These are phyloP conservation scores for Phascolomyces articulosus DNA, from an alignment of 371 early-diverging fungal species.

Conservation along the genomic window DNA sequence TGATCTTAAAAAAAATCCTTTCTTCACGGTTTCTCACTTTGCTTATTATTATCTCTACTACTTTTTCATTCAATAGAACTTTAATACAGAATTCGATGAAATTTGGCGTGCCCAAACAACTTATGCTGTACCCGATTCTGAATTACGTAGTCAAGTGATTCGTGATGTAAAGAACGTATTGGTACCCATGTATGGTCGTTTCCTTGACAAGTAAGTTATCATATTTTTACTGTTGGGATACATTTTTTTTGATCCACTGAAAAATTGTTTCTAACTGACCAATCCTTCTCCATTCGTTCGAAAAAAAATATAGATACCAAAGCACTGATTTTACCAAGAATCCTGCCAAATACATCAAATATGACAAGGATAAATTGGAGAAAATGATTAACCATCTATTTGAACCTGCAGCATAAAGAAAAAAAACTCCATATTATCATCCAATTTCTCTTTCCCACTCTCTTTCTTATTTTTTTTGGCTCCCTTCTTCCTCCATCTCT, in stretches of 20 bases:
- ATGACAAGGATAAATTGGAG: conserved; percentile 70
- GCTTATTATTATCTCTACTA: not conserved
- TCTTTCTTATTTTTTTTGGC: too few relatives aligned
- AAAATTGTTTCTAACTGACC: conserved; percentile 13
- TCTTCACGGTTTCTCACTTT: too few relatives aligned
- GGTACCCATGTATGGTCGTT: conserved; percentile 80
- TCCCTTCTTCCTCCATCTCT: too few relatives aligned
- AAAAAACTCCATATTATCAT: too few relatives aligned
- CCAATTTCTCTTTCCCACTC: too few relatives aligned
- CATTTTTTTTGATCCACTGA: not conserved
- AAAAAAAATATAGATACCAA: conserved; percentile 39
- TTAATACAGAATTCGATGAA: conserved; percentile 85
- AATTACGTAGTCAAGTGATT: conserved; percentile 72
- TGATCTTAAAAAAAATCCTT: not conserved
- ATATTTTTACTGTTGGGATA: not conserved
- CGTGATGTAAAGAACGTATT: conserved; percentile 75
- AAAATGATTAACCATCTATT: conserved; percentile 74
- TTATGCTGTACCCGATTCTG: conserved; percentile 84
- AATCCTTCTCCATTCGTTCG: not conserved
- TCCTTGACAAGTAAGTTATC: conserved; percentile 63
- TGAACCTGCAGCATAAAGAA: conserved; percentile 47
- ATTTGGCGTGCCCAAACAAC: conserved; percentile 71
- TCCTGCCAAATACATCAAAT: conserved; percentile 82
- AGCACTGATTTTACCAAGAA: conserved; percentile 77
- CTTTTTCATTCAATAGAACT: too few relatives aligned